Evolutionary conservation across 1,139 yeast genomes (phyloP).

Genomic region (Blastobotrys apis): DNA sequence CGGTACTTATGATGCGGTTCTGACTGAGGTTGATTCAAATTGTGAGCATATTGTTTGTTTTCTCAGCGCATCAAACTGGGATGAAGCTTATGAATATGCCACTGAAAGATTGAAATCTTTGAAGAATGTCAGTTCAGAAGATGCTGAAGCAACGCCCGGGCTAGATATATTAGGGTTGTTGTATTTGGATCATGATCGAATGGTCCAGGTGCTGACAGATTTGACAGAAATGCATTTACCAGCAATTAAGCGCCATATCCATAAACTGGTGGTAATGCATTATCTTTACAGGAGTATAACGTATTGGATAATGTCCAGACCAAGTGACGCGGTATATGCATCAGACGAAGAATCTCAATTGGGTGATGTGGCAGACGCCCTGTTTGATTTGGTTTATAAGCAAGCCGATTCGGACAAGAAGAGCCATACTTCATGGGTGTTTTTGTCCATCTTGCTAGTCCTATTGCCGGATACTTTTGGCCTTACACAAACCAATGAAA

Average conservation of each 20-base stretch:
- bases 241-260: slow-evolving; percentile 46
- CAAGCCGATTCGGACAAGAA: slow-evolving; percentile 21
- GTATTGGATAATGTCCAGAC: slow-evolving; percentile 56
- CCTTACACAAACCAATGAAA: background rate
- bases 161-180: slow-evolving; percentile 50
- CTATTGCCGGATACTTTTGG: slow-evolving; percentile 29
- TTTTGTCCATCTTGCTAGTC: slow-evolving; percentile 34
- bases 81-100: slow-evolving; percentile 31
- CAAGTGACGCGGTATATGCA: slow-evolving; percentile 41
- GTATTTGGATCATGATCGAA: slow-evolving; percentile 43
- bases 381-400: slow-evolving; percentile 27
- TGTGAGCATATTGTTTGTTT: slow-evolving; percentile 46
- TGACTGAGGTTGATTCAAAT: slow-evolving; percentile 45
- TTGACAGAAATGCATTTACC: slow-evolving; percentile 40
- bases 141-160: slow-evolving; percentile 40
- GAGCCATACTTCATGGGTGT: slow-evolving; percentile 25
- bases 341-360: slow-evolving; percentile 22
- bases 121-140: slow-evolving; percentile 25
- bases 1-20: slow-evolving; percentile 4
- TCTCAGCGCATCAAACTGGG: slow-evolving; percentile 54
- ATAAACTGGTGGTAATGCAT: slow-evolving; percentile 50
- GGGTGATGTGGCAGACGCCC: slow-evolving; percentile 3
- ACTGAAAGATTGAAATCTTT: slow-evolving; percentile 31
- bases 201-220: slow-evolving; percentile 41
- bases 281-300: slow-evolving; percentile 49